Evolutionary conservation across 2,329 filamentous ascomycete species (phyloP).

Genomic region (Calonectria honghensis): DNA sequence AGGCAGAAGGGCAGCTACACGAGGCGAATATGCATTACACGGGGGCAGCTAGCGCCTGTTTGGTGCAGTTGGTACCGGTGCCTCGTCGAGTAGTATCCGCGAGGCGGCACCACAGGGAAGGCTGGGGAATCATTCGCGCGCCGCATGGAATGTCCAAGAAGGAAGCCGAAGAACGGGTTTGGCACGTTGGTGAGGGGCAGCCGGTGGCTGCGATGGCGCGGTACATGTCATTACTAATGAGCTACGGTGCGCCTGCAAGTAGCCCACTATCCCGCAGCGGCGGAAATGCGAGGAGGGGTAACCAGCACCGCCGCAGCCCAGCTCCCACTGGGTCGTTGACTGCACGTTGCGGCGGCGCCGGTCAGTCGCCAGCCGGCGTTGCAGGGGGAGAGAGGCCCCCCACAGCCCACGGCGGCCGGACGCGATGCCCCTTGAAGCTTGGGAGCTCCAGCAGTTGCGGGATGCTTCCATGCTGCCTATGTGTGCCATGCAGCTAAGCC

Average conservation of each 20-base stretch:
- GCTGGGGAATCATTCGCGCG: slow-evolving; percentile 44
- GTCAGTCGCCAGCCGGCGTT: slow-evolving; percentile 21
- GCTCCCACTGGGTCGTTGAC: slow-evolving; percentile 25
- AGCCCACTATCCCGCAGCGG: slow-evolving; percentile 35
- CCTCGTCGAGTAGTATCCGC: slow-evolving; percentile 16
- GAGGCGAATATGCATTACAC: slow-evolving; percentile 5
- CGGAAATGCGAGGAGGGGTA: slow-evolving; percentile 27
- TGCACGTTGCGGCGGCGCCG: slow-evolving; percentile 25
- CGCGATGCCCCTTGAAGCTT: slow-evolving; percentile 10
- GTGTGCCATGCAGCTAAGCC: slow-evolving; percentile 19
- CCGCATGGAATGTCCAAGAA: slow-evolving; percentile 65
- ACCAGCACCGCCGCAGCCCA: slow-evolving; percentile 1
- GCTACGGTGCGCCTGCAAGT: neutral
- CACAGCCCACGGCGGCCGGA: neutral
- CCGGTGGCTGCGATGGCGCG: slow-evolving; percentile 15
- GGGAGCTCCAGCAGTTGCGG: slow-evolving; percentile 29
- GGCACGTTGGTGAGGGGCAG: slow-evolving; percentile 34
- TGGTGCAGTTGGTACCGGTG: slow-evolving; percentile 16
- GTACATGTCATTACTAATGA: slow-evolving; percentile 24
- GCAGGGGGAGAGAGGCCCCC: slow-evolving; percentile 19
- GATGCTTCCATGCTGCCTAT: slow-evolving; percentile 28
- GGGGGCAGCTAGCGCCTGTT: slow-evolving; percentile 13
- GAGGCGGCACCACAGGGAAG: slow-evolving; percentile 44
- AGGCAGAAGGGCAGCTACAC: slow-evolving; percentile 33
- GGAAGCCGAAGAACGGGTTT: slow-evolving; percentile 57